These are phyloP conservation scores for Zizania latifolia DNA, from an alignment of 176 grass and related monocot genomes.

Conservation along the genomic window DNA sequence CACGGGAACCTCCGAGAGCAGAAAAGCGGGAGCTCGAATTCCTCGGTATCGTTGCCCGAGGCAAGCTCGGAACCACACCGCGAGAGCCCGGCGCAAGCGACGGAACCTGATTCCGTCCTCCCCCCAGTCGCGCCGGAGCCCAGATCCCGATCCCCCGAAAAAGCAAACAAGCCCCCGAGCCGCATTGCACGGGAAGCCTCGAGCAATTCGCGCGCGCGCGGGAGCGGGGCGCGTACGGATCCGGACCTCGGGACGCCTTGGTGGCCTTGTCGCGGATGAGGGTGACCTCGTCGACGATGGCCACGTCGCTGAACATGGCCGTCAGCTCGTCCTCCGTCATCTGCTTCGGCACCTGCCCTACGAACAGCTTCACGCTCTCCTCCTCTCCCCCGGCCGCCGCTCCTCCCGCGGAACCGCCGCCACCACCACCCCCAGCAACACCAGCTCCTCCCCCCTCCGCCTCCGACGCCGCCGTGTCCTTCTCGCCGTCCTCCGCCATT, in stretches of 20 bases:
- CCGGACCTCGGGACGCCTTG: conserved; percentile 71
- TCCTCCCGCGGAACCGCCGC: background rate
- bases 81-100: background rate
- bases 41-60: conserved; percentile 6
- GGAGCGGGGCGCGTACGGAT: conserved; percentile 20
- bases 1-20: background rate
- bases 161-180: background rate
- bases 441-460: background rate
- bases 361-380: conserved; percentile 84
- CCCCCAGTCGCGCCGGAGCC: background rate
- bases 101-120: background rate
- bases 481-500: conserved; percentile 54
- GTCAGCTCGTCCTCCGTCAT: conserved; percentile 66
- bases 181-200: conserved; percentile 12
- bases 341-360: conserved; percentile 76
- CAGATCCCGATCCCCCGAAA: conserved; percentile 27
- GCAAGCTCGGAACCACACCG: background rate
- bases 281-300: conserved; percentile 86
- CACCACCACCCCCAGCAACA: background rate
- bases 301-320: conserved; percentile 57
- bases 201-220: too few relatives aligned
- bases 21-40: background rate
- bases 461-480: background rate
- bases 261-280: conserved; percentile 90
- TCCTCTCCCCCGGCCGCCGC: conserved; percentile 24